phyloP scores from a whole-genome alignment of 768 basidiomycete genomes.

The Lactarius vividus region DNA sequence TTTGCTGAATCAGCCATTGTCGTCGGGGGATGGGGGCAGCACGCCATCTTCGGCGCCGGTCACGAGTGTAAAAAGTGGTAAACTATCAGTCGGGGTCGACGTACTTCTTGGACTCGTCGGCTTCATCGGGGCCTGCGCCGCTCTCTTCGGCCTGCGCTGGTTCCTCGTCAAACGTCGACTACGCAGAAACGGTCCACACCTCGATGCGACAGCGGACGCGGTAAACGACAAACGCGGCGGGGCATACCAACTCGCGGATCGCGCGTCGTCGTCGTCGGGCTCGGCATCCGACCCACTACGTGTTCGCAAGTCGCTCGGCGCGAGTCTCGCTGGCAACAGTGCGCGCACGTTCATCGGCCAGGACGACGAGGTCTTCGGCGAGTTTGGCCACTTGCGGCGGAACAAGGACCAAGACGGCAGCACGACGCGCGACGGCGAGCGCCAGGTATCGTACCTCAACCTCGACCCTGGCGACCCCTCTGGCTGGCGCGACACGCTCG shows the following conservation, averaged over 20 bases:
- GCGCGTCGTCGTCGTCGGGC: constrained; percentile 33
- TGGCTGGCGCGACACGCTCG: constrained; percentile 26
- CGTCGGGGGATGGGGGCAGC: constrained; percentile 16
- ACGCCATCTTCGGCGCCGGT: constrained; percentile 3
- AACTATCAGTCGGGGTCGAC: constrained; percentile 57
- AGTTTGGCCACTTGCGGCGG: constrained; percentile 23
- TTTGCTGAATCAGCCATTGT: constrained; percentile 58
- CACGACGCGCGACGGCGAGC: constrained; percentile 7
- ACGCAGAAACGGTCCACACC: constrained; percentile 27
- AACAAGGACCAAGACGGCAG: constrained; percentile 17
- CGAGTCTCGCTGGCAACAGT: constrained; percentile 38
- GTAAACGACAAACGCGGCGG: constrained; percentile 19
- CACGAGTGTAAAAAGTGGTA: constrained; percentile 30
- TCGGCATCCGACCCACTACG: constrained; percentile 25
- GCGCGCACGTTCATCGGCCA: constrained; percentile 31
- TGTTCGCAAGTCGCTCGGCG: constrained; percentile 33
- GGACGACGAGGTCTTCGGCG: constrained; percentile 27
- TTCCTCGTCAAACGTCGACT: constrained; percentile 35
- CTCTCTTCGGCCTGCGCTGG: constrained; percentile 56
- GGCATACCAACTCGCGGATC: constrained; percentile 39
- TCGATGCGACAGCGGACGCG: constrained; percentile 20
- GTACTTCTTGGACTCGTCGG: constrained; percentile 58
- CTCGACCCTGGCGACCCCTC: constrained; percentile 23
- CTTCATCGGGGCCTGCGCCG: constrained; percentile 55
- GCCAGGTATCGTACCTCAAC: constrained; percentile 19